Base-by-base conservation (phyloP, 768 basidiomycete genomes). In the Suillus placidus region DNA sequence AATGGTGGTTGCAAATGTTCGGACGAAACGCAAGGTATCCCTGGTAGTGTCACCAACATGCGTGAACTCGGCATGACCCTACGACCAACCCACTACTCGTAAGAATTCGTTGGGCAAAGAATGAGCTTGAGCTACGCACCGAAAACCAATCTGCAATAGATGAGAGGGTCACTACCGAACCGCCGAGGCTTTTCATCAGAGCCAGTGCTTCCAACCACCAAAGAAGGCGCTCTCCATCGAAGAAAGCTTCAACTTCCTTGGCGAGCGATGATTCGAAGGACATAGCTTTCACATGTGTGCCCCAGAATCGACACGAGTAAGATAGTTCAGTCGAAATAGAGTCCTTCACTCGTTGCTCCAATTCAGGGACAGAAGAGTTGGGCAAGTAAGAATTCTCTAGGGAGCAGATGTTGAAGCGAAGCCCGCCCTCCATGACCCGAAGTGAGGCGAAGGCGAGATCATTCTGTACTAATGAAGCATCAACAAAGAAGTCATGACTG, bases 251-350 rank as follows among this genome's bases (percentile, higher is more conserved):
- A 35, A 78, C 32, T 47, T 68, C 61, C n/a, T 62, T n/a, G 0
- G 70, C 37, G 1, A 74, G 32, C 4, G 45, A 16, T 1, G 37
- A 6, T 30, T 65, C 32, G 47, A 58, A 51, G 1, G 60, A 30
- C 16, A 64, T 63, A 6, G 54, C 60, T 8, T 43, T n/a, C 12
- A 80, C 51, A 65, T 80, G 80, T 51, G 72, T 66, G 1, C 65
- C 72, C 76, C 77, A 80, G 52, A 66, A 77, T 30, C 66, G 62
- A 66, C 79, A 78, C 26, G 77, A 67, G 66, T 80, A 79, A 1
- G 66, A 68, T 20, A 80, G 65, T 7, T 70, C 60, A 6, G 67
- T 37, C 3, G 76, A 60, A 34, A 80, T 78, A 12, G 37, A 58
- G 0, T 64, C 52, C 9, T 68, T 52, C 12, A 77, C 69, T 4